Conservation (phyloP, 2,329 filamentous ascomycete species). For the Stachybotrys elegans region DNA sequence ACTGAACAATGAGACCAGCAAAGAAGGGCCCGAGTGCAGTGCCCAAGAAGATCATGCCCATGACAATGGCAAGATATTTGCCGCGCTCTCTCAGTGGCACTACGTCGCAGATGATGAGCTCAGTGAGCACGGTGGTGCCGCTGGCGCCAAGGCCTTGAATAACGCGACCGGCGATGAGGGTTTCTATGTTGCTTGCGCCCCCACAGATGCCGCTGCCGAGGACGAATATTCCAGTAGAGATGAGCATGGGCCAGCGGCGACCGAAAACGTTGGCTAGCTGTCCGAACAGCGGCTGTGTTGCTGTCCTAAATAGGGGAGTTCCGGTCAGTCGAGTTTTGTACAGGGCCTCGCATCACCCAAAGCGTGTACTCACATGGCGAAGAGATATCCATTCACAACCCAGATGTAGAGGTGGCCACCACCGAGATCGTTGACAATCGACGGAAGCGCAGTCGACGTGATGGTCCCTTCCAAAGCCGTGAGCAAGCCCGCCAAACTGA, state of each 20-base stretch:
- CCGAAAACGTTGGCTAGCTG: slow-evolving; percentile 48
- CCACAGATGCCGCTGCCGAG: slow-evolving; percentile 49
- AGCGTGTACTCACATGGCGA: slow-evolving; percentile 10
- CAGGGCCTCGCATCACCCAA: neutral
- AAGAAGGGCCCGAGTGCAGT: slow-evolving; percentile 26
- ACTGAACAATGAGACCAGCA: slow-evolving; percentile 18
- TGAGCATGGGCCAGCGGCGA: slow-evolving; percentile 34
- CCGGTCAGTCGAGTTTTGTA: neutral
- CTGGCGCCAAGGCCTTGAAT: slow-evolving; percentile 17
- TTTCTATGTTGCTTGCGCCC: slow-evolving; percentile 32
- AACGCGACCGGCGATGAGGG: slow-evolving; percentile 42
- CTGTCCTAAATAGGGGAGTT: slow-evolving; percentile 6
- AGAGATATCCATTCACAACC: slow-evolving; percentile 19
- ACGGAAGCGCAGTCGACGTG: slow-evolving; percentile 20
- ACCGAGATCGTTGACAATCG: slow-evolving; percentile 15
- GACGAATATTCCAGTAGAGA: slow-evolving; percentile 39
- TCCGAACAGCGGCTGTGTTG: slow-evolving; percentile 27
- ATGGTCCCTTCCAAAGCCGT: slow-evolving; percentile 21
- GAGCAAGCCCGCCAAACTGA: slow-evolving; percentile 5
- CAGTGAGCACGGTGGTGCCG: slow-evolving; percentile 15
- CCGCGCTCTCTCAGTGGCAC: slow-evolving; percentile 42
- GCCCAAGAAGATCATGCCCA: slow-evolving; percentile 25
- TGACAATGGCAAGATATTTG: slow-evolving; percentile 30
- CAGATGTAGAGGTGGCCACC: slow-evolving; percentile 19
- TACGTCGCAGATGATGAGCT: slow-evolving; percentile 33